phyloP scores from a whole-genome alignment of 345 rosid species.

The Garcia nutans region DNA sequence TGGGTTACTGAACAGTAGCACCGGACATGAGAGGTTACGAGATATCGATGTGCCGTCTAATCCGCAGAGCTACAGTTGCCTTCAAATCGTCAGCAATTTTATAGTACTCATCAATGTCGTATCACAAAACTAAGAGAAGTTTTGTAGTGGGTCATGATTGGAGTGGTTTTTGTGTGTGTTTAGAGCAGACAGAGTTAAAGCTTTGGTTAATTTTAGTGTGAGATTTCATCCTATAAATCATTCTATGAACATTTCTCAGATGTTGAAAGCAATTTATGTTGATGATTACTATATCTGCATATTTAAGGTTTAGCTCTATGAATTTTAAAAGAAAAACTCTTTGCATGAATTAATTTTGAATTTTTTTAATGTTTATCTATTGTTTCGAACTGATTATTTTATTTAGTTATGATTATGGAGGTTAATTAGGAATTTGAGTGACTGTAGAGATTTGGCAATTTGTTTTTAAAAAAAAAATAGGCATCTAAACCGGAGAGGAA shows the following conservation, averaged over 20 bases:
- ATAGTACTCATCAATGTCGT: no score
- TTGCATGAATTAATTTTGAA: no score
- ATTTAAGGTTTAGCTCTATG: background rate
- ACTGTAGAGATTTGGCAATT: no score
- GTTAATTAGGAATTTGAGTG: no score
- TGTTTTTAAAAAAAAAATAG: no score
- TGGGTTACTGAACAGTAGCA: slow-evolving; percentile 36
- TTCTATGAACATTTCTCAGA: background rate
- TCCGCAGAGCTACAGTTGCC: slow-evolving; percentile 12
- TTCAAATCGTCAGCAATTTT: no score
- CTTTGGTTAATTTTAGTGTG: slow-evolving; percentile 59
- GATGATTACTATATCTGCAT: background rate
- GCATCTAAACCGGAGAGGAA: no score
- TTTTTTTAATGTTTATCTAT: no score
- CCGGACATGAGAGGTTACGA: slow-evolving; percentile 35
- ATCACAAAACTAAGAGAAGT: no score
- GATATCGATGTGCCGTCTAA: slow-evolving; percentile 32
- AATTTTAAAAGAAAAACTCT: background rate
- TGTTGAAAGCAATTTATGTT: slow-evolving; percentile 8
- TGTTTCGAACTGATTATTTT: no score
- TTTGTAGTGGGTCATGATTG: no score
- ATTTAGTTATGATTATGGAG: no score
- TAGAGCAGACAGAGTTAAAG: slow-evolving; percentile 63
- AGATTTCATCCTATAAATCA: slow-evolving; percentile 26
- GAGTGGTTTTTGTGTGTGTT: slow-evolving; percentile 60